phyloP scores from a whole-genome alignment of 192 early-diverging fungal species.

The Gaertneriomyces semiglobifer region DNA sequence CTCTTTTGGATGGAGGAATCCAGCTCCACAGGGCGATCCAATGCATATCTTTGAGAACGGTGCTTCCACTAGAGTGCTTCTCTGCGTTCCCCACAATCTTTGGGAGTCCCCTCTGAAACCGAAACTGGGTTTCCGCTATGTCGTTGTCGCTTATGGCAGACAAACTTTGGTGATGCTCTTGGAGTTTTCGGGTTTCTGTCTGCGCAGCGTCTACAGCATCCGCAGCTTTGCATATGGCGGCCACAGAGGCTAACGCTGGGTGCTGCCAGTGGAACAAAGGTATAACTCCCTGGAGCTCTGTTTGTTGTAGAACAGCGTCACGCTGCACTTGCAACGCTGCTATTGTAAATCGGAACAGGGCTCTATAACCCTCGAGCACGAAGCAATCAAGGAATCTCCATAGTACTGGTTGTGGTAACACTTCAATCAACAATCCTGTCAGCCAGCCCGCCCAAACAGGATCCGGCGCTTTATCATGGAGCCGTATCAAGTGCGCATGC shows the following conservation, averaged over 20 bases:
- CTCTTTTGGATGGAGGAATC: slow-evolving; percentile 40
- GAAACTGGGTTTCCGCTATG: slow-evolving; percentile 32
- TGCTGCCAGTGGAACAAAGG: slow-evolving; percentile 13
- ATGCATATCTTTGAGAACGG: slow-evolving; percentile 36
- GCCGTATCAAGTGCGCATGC: slow-evolving; percentile 28
- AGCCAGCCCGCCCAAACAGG: slow-evolving; percentile 45
- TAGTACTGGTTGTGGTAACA: slow-evolving; percentile 34
- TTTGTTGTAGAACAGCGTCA: slow-evolving; percentile 19
- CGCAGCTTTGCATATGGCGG: slow-evolving; percentile 26
- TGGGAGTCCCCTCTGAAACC: slow-evolving; percentile 40
- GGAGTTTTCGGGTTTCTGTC: slow-evolving; percentile 28
- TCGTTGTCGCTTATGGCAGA: slow-evolving; percentile 34
- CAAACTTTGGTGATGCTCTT: slow-evolving; percentile 31
- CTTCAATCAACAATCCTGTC: slow-evolving; percentile 34
- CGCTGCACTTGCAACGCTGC: slow-evolving; percentile 26
- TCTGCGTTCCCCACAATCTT: slow-evolving; percentile 24
- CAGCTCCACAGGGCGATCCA: slow-evolving; percentile 48
- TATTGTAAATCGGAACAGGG: slow-evolving; percentile 38
- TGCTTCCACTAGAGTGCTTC: slow-evolving; percentile 8
- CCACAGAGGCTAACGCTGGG: slow-evolving; percentile 7
- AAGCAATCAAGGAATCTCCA: slow-evolving; percentile 46
- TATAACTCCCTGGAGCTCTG: slow-evolving; percentile 11
- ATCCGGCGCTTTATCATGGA: slow-evolving; percentile 28
- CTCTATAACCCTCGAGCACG: slow-evolving; percentile 44
- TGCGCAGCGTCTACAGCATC: slow-evolving; percentile 16